Evolutionary conservation across 352 stramenopile species (phyloP).

Genomic region (Phytophthora chlamydospora): DNA sequence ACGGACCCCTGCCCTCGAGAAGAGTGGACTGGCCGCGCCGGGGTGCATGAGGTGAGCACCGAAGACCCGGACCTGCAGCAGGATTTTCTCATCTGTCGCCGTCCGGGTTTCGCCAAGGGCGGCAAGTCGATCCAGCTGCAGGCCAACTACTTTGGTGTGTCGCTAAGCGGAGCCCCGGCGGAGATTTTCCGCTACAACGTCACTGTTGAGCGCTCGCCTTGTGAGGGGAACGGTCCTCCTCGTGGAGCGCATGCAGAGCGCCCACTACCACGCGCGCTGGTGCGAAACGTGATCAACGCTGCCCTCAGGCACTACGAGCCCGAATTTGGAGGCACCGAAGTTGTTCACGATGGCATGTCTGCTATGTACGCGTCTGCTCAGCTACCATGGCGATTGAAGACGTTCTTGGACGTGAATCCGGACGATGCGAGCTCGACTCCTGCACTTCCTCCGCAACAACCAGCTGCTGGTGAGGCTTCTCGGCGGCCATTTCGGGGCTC

Average conservation of each 20-base stretch:
- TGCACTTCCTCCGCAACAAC: constrained; percentile 2
- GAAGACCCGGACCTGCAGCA: constrained; percentile 25
- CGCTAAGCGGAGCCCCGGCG: constrained; percentile 33
- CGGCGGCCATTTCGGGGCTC: constrained; percentile 23
- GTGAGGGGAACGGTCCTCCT: constrained; percentile 45
- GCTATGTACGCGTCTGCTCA: constrained; percentile 45
- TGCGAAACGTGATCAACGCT: constrained; percentile 54
- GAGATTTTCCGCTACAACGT: constrained; percentile 74
- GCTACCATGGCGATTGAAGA: constrained; percentile 45
- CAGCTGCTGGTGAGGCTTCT: constrained; percentile 8
- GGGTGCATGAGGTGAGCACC: constrained; percentile 16
- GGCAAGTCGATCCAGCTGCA: constrained; percentile 39
- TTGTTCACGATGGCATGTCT: constrained; percentile 56
- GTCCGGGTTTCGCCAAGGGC: constrained; percentile 30
- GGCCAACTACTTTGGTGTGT: constrained; percentile 61
- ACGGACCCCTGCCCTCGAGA: constrained; percentile 38
- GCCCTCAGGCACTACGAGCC: constrained; percentile 41
- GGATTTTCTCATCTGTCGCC: constrained; percentile 39
- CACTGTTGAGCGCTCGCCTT: constrained; percentile 40
- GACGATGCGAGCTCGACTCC: constrained; percentile 19
- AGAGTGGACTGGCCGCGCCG: constrained; percentile 35
- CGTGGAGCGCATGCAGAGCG: constrained; percentile 16
- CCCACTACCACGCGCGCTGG: constrained; percentile 39
- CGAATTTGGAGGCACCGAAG: constrained; percentile 43
- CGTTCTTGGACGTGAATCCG: constrained; percentile 49